phyloP scores from a whole-genome alignment of 2,329 filamentous ascomycete genomes.

The Aureobasidium musti region DNA sequence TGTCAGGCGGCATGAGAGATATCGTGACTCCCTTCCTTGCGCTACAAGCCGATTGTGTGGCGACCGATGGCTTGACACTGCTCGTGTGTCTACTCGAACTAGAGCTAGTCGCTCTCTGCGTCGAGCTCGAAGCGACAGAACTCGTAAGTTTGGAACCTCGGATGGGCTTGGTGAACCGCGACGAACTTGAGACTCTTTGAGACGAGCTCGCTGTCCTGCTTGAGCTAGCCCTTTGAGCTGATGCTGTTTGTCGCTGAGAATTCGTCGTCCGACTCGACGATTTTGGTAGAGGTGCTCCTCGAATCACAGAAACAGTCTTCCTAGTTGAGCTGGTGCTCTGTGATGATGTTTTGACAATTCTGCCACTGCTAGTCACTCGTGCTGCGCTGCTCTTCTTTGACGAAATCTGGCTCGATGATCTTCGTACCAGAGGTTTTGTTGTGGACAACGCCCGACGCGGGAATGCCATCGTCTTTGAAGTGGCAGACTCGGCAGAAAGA shows the following conservation, averaged over 20 bases:
- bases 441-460: not conserved
- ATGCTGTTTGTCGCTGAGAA: not conserved
- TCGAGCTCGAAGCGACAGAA: not conserved
- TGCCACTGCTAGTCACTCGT: not conserved
- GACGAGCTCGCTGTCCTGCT: not conserved
- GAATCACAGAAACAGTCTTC: not conserved
- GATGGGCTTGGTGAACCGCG: not conserved
- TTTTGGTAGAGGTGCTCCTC: not conserved
- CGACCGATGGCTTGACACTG: not conserved
- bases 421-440: not conserved
- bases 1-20: too few relatives aligned
- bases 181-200: not conserved
- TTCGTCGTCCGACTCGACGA: not conserved
- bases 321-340: not conserved
- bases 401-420: not conserved
- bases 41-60: not conserved
- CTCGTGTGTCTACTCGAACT: not conserved
- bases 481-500: not conserved
- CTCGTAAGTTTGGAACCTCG: conserved; percentile 1
- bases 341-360: conserved; percentile 1
- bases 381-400: conserved; percentile 7
- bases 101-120: not conserved
- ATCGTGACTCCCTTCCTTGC: too few relatives aligned
- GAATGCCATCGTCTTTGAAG: not conserved
- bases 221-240: not conserved